Evolutionary conservation across 495 filamentous ascomycete genomes (phyloP), one percentile per base, ranked within the genome.

Genomic region (Xylaria longipes): DNA sequence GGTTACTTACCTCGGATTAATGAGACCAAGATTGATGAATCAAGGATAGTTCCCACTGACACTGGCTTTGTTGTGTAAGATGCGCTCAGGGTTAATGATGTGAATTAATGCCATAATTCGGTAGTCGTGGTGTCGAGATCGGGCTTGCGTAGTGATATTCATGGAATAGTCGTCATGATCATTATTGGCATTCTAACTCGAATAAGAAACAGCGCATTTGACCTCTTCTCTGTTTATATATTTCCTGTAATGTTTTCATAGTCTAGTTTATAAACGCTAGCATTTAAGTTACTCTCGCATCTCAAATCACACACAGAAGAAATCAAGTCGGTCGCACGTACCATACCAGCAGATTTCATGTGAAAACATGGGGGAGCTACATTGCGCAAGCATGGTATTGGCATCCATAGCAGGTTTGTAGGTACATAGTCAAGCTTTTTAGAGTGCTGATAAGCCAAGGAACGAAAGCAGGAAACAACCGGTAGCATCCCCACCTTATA

Each of bases 381-480:
- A 25, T 50, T n/a, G 20, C 7, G 22, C 20, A 48, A 8, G 20
- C 6, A n/a, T 20, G 20, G 45, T n/a, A 48, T 6, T 20, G 5
- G 17, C 12, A 54, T 29, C 50, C 27, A 25, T 54, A 29, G n/a
- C n/a, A n/a, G n/a, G n/a, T n/a, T n/a, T n/a, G n/a, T n/a, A n/a
- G 50, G 5, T 12, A 37, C 29, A 37, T 35, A 31, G 62, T 41
- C 62, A 65, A 48, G 62, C 39, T 9, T 64, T 46, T 33, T 33
- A 11, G 9, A 48, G 37, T 31, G 39, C 27, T 46, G 37, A 33
- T n/a, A 48, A 65, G 41, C 62, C 62, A 65, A 65, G 62, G 41
- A 45, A 20, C 2, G 37, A 63, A 63, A 39, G n/a, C 60, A 43
- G 3, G 37, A 60, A 65, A 65, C 41, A 65, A 48, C 62, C 41